phyloP scores from a whole-genome alignment of 2,329 filamentous ascomycete genomes.

The Ceratocystis eucalypticola region DNA sequence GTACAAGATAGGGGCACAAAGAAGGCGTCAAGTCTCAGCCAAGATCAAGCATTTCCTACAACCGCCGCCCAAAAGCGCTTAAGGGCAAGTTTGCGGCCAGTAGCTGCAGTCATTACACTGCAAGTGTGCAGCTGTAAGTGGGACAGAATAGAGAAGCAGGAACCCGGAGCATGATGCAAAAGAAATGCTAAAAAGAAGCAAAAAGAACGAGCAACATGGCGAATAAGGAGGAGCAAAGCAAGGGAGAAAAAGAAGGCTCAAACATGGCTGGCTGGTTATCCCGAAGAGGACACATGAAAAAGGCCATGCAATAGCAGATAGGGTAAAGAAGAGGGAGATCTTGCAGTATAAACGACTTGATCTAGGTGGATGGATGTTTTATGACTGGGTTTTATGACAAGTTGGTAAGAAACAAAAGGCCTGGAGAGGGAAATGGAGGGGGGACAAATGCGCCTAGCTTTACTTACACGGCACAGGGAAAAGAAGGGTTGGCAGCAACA shows the following conservation, averaged over 20 bases:
- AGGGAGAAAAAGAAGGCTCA: neutral
- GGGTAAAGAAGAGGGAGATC: neutral
- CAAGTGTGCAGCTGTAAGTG: neutral
- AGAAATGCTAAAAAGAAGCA: neutral
- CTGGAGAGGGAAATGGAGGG: slow-evolving; percentile 19
- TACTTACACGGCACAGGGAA: slow-evolving; percentile 51
- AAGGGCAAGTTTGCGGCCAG: neutral
- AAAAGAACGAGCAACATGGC: neutral
- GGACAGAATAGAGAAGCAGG: neutral
- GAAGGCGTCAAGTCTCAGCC: neutral
- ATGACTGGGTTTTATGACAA: neutral
- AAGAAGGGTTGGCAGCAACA: slow-evolving; percentile 33
- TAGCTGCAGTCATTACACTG: neutral
- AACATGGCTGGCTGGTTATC: neutral
- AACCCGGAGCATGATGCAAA: neutral
- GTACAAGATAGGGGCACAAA: neutral
- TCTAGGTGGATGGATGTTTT: neutral
- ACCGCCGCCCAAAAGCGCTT: neutral
- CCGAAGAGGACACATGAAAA: neutral
- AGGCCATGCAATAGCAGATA: neutral
- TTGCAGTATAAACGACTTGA: neutral
- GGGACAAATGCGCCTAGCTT: neutral
- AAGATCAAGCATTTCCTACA: neutral
- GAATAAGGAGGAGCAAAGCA: neutral
- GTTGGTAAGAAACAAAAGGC: slow-evolving; percentile 1